Evolutionary conservation across 2,329 filamentous ascomycete species (phyloP), one percentile per base, ranked within the genome.

Genomic region (Monosporascus sp.): DNA sequence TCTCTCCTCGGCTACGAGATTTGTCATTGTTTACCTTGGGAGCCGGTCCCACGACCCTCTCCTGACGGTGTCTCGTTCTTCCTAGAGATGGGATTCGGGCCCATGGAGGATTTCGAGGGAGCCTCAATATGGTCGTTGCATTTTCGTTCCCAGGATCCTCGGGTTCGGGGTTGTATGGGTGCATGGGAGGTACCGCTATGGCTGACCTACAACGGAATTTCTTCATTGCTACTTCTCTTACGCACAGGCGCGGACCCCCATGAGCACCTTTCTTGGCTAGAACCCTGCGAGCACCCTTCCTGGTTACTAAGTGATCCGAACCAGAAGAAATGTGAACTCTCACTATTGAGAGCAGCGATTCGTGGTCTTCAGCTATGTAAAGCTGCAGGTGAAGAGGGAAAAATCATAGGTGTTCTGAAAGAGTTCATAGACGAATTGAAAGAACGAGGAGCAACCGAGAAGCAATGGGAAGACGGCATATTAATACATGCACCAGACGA

Each of bases 361-460:
- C 14, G n/a, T n/a, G 24, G 22, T 46, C 14, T 46, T 46, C 22
- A 15, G n/a, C 25, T 17, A 25, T 46, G 24, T 24, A 24, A 31
- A 46, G 38, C 7, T 41, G 17, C 38, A 9, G 38, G 38, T 41
- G 17, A 41, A n/a, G 17, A n/a, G 18, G 38, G 3, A 20, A 5
- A 0, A 17, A 3, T 20, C 38, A 5, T 17, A 41, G 5, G 6
- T 41, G 17, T 18, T 18, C 35, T 55, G 9, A 39, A 45, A 43
- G 39, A 39, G 24, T 22, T 54, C 5, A 58, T 60, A 8, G 22
- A 25, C 3, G 18, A 53, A 43, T 27, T 61, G 8, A 25, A 53
- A 46, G 39, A 56, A 15, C 27, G 22, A 20, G 57, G 59, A 8
- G 57, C 52, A 8, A 39, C 52, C 7, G 48, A 51, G 22, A 24